A percentile compares a stretch with the other conserved stretches of the same genome.
Conservation (phyloP, 345 rosid species). For the Lagerstroemia speciosa region DNA sequence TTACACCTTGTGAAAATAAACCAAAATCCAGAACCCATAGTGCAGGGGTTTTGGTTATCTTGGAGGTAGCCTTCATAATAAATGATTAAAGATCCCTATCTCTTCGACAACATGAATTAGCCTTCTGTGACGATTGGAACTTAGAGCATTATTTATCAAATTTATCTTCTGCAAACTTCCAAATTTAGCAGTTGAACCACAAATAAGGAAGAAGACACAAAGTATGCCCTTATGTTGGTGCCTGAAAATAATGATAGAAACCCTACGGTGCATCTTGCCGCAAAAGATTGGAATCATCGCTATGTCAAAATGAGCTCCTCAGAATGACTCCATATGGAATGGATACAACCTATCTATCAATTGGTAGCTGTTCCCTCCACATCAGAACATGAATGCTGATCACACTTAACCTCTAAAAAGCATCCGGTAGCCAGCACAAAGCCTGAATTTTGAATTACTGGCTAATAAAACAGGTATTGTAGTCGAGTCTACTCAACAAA, state of each 20-base stretch:
- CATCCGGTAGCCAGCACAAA: not conserved
- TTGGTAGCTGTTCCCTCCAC: not conserved
- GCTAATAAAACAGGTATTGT: not conserved
- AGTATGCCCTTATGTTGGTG: not conserved
- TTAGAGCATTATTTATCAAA: not conserved
- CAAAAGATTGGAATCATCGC: not conserved
- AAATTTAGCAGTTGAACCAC: not conserved
- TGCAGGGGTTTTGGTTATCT: not conserved
- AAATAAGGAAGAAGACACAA: not conserved
- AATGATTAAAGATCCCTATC: not conserved
- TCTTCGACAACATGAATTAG: not conserved
- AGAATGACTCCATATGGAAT: not conserved
- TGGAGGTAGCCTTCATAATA: not conserved
- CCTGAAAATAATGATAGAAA: not conserved
- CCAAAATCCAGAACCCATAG: no score
- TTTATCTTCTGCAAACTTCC: not conserved
- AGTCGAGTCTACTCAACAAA: not conserved
- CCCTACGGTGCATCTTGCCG: not conserved
- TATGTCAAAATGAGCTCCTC: not conserved
- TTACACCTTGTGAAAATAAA: not conserved
- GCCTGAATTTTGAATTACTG: not conserved
- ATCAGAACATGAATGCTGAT: not conserved
- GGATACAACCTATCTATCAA: not conserved
- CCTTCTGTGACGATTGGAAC: not conserved
- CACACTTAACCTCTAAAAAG: not conserved